Conservation (phyloP, 179 eudicot genomes). For the Nepenthes alata region DNA sequence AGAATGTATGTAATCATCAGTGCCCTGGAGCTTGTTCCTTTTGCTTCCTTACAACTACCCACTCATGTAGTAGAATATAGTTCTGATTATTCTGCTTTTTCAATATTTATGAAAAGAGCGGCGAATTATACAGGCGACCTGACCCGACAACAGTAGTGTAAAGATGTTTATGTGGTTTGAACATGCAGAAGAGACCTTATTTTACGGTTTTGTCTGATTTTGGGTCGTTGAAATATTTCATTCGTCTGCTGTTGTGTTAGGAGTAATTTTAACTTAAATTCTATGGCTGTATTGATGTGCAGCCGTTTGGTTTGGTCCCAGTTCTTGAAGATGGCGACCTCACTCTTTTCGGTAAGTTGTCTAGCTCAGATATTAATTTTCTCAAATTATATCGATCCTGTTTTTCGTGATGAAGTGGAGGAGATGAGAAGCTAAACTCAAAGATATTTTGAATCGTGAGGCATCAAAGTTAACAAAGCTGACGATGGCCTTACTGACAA, state of each 20-base stretch:
- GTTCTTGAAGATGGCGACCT: constrained; percentile 7
- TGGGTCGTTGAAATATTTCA: too few species aligned
- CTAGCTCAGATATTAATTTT: not conserved
- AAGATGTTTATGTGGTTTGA: too few species aligned
- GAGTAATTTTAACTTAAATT: not conserved
- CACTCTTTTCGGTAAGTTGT: constrained; percentile 6
- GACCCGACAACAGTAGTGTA: too few species aligned
- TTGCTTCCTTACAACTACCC: not conserved
- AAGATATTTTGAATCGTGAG: not conserved
- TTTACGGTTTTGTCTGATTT: too few species aligned
- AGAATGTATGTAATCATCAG: not conserved
- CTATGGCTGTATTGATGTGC: not conserved
- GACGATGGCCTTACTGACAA: too few species aligned
- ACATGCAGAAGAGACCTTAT: not conserved
- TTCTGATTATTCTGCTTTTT: not conserved
- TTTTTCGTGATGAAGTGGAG: not conserved
- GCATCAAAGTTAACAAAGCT: too few species aligned
- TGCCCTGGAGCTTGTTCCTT: too few species aligned
- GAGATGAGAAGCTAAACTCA: not conserved
- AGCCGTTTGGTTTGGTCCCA: constrained; percentile 9
- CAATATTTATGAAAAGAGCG: too few species aligned
- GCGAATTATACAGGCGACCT: too few species aligned
- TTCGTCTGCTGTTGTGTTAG: too few species aligned
- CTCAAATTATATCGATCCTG: not conserved
- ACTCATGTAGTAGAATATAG: too few species aligned